Base-by-base conservation (phyloP, 805 yeast genomes). In the Tetrapisispora iriomotensis region DNA sequence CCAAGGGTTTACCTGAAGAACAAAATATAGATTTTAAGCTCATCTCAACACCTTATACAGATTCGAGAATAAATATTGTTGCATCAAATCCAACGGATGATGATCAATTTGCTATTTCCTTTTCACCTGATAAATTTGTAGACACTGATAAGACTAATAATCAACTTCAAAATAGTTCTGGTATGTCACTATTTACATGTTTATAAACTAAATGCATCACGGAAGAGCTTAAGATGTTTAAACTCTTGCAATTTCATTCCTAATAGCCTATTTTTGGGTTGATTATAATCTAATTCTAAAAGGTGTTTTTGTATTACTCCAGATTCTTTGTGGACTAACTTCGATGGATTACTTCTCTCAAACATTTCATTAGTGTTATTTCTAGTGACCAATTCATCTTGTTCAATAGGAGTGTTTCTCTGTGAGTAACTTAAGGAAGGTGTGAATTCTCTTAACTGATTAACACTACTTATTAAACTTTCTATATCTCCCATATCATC, bases 381-480 rank as follows among this genome's bases (percentile, higher is more conserved):
- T n/a, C 15, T 23, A 12, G 12, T 13, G 30, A n/a, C 5, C 9
- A 15, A 4, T 20, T 13, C 10, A 13, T 4, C 6, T 25, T 12
- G 6, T 2, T 26, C 30, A 12, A 18, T 23, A 8, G 7, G 3
- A 3, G 22, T 3, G 4, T 10, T 8, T 20, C 12, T 8, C 4
- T 1, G 6, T 3, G 20, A 8, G 20, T 19, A 7, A 25, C 19
- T 18, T 15, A 8, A 12, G 7, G 23, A 10, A n/a, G 20, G 7
- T 4, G 6, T 23, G 2, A 24, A 4, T 4, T 37, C 39, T 18
- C 26, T 30, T 3, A 24, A 6, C 1, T 49, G 45, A 27, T 45
- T 44, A 4, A 55, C 37, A 38, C 62, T 58, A 27, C 62, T 58
- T n/a, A 45, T 44, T 2, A 47, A 40, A 36, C 61, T 57, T n/a